A percentile compares a stretch with the other conserved stretches of the same genome.
Evolutionary conservation across 805 yeast species (phyloP).

Genomic region (Saccharomycopsis selenospora): DNA sequence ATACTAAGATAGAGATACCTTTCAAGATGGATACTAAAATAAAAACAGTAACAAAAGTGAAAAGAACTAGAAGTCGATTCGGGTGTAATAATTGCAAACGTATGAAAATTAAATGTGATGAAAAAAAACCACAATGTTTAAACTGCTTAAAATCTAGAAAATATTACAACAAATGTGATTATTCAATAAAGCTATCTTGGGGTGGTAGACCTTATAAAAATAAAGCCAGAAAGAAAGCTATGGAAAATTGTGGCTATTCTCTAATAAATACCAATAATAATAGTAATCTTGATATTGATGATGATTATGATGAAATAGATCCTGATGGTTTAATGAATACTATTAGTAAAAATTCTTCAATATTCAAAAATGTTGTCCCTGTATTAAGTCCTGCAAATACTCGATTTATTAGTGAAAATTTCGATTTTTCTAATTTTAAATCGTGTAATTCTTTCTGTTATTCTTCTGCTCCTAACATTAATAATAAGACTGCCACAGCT

Average conservation of each 20-base stretch:
- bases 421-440: background rate
- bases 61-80: constrained; percentile 17
- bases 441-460: background rate
- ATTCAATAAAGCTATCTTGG: constrained; percentile 58
- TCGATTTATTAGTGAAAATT: background rate
- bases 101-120: constrained; percentile 64
- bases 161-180: constrained; percentile 44
- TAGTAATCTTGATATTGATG: constrained; percentile 1
- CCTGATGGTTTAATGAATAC: background rate
- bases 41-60: background rate
- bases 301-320: background rate
- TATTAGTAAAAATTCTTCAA: background rate
- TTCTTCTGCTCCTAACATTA: background rate
- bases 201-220: constrained; percentile 63
- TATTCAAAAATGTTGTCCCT: background rate
- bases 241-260: constrained; percentile 20
- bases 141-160: constrained; percentile 42
- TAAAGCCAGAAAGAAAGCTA: constrained; percentile 22
- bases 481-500: background rate
- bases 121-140: constrained; percentile 53
- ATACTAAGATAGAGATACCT: no score
- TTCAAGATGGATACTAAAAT: background rate
- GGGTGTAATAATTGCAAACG: constrained; percentile 41
- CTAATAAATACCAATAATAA: background rate
- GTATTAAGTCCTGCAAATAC: background rate